Percentiles rank a stretch among this genome's conserved stretches.
phyloP scores from a whole-genome alignment of 2,329 filamentous ascomycete genomes.

The Penicillium expansum region DNA sequence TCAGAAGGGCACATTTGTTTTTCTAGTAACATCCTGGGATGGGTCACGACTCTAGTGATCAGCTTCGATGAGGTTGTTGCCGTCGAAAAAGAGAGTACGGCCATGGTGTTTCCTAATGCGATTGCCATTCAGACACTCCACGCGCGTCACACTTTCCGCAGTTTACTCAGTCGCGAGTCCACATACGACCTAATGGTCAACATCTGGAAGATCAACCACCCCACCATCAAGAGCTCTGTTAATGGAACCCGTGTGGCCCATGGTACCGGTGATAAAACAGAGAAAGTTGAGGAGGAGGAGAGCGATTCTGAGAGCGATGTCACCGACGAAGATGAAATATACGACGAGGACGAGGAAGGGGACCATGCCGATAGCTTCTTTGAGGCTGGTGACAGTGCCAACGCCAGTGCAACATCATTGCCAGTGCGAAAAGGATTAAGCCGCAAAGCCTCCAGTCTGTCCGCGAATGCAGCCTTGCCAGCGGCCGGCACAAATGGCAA shows the following conservation, averaged over 20 bases:
- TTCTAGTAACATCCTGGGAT: conserved; percentile 97
- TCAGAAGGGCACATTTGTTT: conserved; percentile 98
- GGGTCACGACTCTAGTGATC: conserved; percentile 96
- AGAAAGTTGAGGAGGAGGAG: conserved; percentile 65
- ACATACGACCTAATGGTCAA: conserved; percentile 97
- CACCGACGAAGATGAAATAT: conserved; percentile 66
- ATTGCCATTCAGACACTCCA: conserved; percentile 96
- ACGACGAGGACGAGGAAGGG: conserved; percentile 52
- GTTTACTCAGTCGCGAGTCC: conserved; percentile 88
- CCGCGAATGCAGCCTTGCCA: conserved; percentile 32
- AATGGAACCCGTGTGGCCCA: conserved; percentile 83
- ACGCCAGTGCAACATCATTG: conserved; percentile 51
- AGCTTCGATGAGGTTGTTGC: conserved; percentile 97
- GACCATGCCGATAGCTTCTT: conserved; percentile 60
- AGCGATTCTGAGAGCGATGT: conserved; percentile 74
- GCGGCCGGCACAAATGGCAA: conserved; percentile 37
- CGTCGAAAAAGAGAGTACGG: conserved; percentile 94
- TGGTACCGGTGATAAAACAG: conserved; percentile 83
- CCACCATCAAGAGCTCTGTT: conserved; percentile 82
- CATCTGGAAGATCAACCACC: conserved; percentile 97
- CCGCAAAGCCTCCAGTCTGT: conserved; percentile 67
- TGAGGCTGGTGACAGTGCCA: conserved; percentile 54
- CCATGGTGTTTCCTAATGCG: conserved; percentile 92
- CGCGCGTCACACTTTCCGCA: conserved; percentile 92
- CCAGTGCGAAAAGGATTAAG: conserved; percentile 52